Conservation (phyloP, 345 rosid species). For the Salix purpurea region DNA sequence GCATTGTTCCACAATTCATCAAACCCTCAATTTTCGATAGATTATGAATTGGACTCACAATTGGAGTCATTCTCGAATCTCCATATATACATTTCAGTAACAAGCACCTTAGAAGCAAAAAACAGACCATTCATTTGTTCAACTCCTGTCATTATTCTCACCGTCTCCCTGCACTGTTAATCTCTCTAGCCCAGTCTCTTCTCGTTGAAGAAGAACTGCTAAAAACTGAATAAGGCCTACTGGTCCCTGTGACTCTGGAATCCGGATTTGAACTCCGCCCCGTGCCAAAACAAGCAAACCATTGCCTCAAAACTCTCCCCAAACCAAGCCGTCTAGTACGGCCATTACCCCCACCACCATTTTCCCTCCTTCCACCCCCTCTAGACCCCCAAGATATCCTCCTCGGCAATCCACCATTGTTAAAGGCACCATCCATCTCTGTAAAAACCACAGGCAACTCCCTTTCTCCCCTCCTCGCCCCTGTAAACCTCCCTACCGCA, state of each 20-base stretch:
- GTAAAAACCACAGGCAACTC: slow-evolving; percentile 83
- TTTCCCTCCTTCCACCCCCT: slow-evolving; percentile 49
- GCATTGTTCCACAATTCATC: background rate
- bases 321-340: slow-evolving; percentile 3
- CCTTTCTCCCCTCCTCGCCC: slow-evolving; percentile 69
- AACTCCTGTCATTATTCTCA: background rate
- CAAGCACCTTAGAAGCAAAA: background rate
- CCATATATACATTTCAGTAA: slow-evolving; percentile 5
- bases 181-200: slow-evolving; percentile 26
- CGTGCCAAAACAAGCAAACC: slow-evolving; percentile 24
- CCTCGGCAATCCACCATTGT: slow-evolving; percentile 58
- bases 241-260: slow-evolving; percentile 18
- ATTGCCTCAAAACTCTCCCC: slow-evolving; percentile 13
- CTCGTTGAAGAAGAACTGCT: slow-evolving; percentile 21
- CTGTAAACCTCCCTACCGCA: slow-evolving; percentile 87
- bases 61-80: background rate
- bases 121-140: background rate
- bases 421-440: slow-evolving; percentile 84
- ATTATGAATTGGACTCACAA: background rate
- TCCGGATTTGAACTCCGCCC: slow-evolving; percentile 19
- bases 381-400: slow-evolving; percentile 71
- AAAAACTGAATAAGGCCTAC: slow-evolving; percentile 15
- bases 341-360: slow-evolving; percentile 37
- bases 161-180: slow-evolving; percentile 19
- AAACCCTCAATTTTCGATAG: background rate